Base-by-base conservation (phyloP, 2,329 filamentous ascomycete species). In the Clonostachys byssicola region DNA sequence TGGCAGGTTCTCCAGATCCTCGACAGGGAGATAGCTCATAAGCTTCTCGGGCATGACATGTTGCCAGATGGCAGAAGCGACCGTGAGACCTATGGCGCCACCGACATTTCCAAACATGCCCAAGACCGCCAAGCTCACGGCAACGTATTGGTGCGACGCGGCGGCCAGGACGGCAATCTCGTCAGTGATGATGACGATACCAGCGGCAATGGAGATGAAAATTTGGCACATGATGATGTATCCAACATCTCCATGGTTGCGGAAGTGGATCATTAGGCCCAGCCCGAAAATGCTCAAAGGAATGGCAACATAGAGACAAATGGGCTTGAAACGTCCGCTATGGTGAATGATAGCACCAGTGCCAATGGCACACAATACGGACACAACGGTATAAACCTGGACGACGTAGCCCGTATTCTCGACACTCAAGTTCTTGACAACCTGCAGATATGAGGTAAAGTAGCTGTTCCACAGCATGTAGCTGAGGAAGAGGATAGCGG, bases 11-110 rank as follows among this genome's bases (percentile, higher is more conserved):
- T 62, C 58, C 5, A 38, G 16, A 6, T 38, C 44, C 9, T 43
- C 20, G 9, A 34, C 13, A 12, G 81, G 80, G 0, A 85, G 67
- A 51, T 79, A 73, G 39, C 64, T 56, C 17, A 56, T 55, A 12
- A 86, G 68, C 13, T 73, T 73, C n/a, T 66, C 61, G 6, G 73
- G 75, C 54, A 88, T 78, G 2, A 77, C 73, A 49, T 75, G 72
- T 0, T 77, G 80, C 83, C 83, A 88, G 51, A 88, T 80, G 9
- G 83, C 81, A 0, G 75, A 75, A 2, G 83, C 76, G 42, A 88
- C 74, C 6, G 82, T 76, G 3, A 71, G 72, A 2, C 82, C 82
- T 6, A 85, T 66, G 2, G 81, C 79, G 18, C 73, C 75, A 39
- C 83, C 84, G 49, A 86, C 73, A 49, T 76, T 78, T 52, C 78